These are phyloP conservation scores for Tulasnella sp. DNA, from an alignment of 768 basidiomycete species.

Conservation along the genomic window DNA sequence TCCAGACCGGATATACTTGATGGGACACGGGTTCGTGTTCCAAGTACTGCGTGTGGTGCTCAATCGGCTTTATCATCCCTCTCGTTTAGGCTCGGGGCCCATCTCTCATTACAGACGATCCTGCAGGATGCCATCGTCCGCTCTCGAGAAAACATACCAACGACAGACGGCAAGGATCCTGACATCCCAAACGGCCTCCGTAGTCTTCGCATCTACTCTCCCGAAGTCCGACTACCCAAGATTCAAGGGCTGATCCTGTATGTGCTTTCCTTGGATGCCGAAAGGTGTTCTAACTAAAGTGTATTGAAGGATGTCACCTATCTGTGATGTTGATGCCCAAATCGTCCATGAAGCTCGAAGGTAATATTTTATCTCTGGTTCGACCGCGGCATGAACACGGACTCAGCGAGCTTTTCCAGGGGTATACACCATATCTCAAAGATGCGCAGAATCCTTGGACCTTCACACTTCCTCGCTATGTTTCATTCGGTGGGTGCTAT, in stretches of 20 bases:
- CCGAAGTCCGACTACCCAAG: slow-evolving; percentile 14
- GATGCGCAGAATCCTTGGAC: slow-evolving; percentile 18
- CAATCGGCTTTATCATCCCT: not conserved
- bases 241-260: slow-evolving; percentile 21
- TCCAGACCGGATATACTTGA: slow-evolving; percentile 14
- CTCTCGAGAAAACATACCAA: slow-evolving; percentile 13
- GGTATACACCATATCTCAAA: slow-evolving; percentile 20
- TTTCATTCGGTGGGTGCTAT: slow-evolving; percentile 17
- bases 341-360: slow-evolving; percentile 16
- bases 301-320: slow-evolving; percentile 11
- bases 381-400: slow-evolving; percentile 11
- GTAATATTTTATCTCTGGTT: slow-evolving; percentile 17
- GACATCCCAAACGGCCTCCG: slow-evolving; percentile 17
- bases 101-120: slow-evolving; percentile 18
- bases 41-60: not conserved
- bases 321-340: slow-evolving; percentile 21
- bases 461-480: slow-evolving; percentile 18
- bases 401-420: slow-evolving; percentile 14
- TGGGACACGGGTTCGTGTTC: slow-evolving; percentile 16
- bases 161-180: not conserved
- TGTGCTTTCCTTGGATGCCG: not conserved
- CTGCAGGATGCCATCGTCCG: slow-evolving; percentile 19
- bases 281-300: not conserved
- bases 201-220: slow-evolving; percentile 18
- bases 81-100: slow-evolving; percentile 15